Conservation (phyloP, 345 rosid species). For the Syzygium aromaticum region DNA sequence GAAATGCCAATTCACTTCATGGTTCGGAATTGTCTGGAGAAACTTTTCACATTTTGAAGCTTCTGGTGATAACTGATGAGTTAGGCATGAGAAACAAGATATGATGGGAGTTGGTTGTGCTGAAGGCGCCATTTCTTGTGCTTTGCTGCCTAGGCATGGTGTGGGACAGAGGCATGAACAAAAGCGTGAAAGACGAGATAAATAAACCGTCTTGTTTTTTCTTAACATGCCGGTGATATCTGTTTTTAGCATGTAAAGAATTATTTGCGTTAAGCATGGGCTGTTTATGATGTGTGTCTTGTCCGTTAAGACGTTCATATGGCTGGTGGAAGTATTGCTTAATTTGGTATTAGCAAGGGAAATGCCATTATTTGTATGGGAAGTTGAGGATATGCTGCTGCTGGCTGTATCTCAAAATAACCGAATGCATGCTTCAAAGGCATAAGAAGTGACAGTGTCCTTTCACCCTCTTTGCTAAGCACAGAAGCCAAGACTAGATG, state of each 20-base stretch:
- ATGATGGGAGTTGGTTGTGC: neutral
- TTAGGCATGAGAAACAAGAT: neutral
- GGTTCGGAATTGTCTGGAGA: neutral
- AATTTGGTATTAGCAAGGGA: neutral
- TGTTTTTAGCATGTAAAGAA: neutral
- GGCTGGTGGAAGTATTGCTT: neutral
- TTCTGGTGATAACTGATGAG: neutral
- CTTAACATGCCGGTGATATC: neutral
- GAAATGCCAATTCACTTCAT: neutral
- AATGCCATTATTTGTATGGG: neutral
- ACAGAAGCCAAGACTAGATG: neutral
- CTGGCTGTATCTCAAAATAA: neutral
- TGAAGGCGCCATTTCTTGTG: neutral
- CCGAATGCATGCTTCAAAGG: neutral
- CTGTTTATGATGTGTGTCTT: neutral
- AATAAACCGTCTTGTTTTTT: neutral
- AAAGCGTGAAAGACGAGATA: neutral
- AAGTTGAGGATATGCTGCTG: neutral
- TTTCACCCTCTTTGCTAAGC: neutral
- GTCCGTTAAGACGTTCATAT: neutral
- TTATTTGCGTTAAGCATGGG: neutral
- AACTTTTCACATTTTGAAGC: neutral
- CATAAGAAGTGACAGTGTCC: neutral
- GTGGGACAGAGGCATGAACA: neutral
- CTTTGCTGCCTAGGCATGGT: neutral